phyloP scores from a whole-genome alignment of 78 protist species.

The Paulinella micropora region DNA sequence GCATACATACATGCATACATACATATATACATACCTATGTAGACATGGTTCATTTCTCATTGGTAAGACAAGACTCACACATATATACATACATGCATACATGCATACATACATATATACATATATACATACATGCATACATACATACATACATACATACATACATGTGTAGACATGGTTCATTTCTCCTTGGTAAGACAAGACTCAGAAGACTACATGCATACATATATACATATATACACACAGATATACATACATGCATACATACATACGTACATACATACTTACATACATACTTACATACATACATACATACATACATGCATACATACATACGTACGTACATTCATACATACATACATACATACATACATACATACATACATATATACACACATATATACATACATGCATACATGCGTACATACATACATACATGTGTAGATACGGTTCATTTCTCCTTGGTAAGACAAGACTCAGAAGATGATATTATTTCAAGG shows the following conservation, averaged over 20 bases:
- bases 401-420: not conserved
- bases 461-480: too few relatives aligned
- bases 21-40: not conserved
- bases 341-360: not conserved
- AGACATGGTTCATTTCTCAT: not conserved
- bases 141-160: not conserved
- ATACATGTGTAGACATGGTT: not conserved
- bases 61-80: too few relatives aligned
- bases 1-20: not conserved
- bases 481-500: too few relatives aligned
- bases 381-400: not conserved
- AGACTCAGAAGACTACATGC: not conserved
- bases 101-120: not conserved
- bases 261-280: not conserved
- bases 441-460: too few relatives aligned
- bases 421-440: not conserved
- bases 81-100: not conserved
- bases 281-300: not conserved
- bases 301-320: not conserved
- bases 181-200: too few relatives aligned
- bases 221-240: not conserved
- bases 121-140: not conserved
- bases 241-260: not conserved
- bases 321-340: not conserved
- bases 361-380: not conserved